Evolutionary conservation across 2,329 filamentous ascomycete species (phyloP).

Genomic region (Hypoxylon sp.): DNA sequence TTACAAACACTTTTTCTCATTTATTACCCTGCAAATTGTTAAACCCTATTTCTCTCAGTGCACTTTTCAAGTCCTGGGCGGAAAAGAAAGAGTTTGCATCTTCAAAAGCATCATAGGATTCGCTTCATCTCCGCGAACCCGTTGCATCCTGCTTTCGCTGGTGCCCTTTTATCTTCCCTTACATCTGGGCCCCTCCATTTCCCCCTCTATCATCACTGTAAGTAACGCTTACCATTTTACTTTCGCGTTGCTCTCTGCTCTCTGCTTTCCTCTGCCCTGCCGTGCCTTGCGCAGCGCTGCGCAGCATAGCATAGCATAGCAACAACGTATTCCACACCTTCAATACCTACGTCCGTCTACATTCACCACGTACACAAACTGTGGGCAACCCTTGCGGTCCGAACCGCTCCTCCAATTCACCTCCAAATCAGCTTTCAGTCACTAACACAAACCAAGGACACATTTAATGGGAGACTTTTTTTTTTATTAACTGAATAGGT

Average conservation of each 20-base stretch:
- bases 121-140: conserved; percentile 17
- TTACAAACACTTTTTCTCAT: conserved; percentile 30
- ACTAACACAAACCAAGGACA: conserved; percentile 25
- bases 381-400: conserved; percentile 29
- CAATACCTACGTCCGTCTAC: conserved; percentile 3
- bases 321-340: no score
- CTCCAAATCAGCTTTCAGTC: conserved; percentile 12
- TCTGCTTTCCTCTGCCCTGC: no score
- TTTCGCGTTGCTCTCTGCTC: no score
- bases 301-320: no score
- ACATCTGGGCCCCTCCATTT: conserved; percentile 13
- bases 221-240: not conserved
- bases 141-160: conserved; percentile 13
- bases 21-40: conserved; percentile 35
- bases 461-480: conserved; percentile 18
- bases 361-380: conserved; percentile 15
- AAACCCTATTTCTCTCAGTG: conserved; percentile 28
- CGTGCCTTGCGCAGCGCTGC: no score
- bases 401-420: conserved; percentile 26
- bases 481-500: conserved; percentile 28
- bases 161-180: conserved; percentile 25
- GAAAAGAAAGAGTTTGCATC: conserved; percentile 9
- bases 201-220: not conserved
- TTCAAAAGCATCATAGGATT: conserved; percentile 17
- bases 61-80: conserved; percentile 17